Evolutionary conservation across 352 stramenopile genomes (phyloP).

Genomic region (Phytophthora citrophthora): DNA sequence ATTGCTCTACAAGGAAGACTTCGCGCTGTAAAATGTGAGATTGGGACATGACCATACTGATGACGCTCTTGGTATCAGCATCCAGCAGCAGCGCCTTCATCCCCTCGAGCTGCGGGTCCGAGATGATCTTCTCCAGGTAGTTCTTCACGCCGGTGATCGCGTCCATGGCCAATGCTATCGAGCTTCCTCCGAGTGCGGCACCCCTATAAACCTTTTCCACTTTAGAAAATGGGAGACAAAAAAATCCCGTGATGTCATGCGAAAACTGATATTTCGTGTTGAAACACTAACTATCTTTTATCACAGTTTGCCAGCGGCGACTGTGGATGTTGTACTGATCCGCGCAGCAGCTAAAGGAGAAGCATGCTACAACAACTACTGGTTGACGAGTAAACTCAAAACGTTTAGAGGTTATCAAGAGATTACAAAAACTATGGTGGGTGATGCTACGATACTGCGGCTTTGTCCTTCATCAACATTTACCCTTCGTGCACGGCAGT

Average conservation of each 20-base stretch:
- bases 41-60: slow-evolving; percentile 96
- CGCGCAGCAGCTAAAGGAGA: too few relatives aligned
- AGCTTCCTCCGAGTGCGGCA: neutral
- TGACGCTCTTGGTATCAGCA: slow-evolving; percentile 93
- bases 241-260: slow-evolving; percentile 3
- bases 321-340: too few relatives aligned
- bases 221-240: slow-evolving; percentile 12
- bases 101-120: slow-evolving; percentile 84
- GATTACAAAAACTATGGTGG: too few relatives aligned
- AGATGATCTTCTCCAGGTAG: slow-evolving; percentile 88
- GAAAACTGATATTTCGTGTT: too few relatives aligned
- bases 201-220: slow-evolving; percentile 6
- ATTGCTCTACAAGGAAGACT: slow-evolving; percentile 95
- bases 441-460: too few relatives aligned
- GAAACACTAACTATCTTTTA: too few relatives aligned
- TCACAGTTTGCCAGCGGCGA: too few relatives aligned
- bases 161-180: slow-evolving; percentile 67
- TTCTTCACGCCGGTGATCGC: slow-evolving; percentile 69
- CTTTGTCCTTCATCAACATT: neutral
- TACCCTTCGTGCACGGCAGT: slow-evolving; percentile 18
- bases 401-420: too few relatives aligned
- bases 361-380: too few relatives aligned
- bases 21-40: slow-evolving; percentile 96
- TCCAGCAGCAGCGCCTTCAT: slow-evolving; percentile 99
- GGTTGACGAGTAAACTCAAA: too few relatives aligned